phyloP scores from a whole-genome alignment of 2,329 filamentous ascomycete species.

The Diaporthe caulivora region DNA sequence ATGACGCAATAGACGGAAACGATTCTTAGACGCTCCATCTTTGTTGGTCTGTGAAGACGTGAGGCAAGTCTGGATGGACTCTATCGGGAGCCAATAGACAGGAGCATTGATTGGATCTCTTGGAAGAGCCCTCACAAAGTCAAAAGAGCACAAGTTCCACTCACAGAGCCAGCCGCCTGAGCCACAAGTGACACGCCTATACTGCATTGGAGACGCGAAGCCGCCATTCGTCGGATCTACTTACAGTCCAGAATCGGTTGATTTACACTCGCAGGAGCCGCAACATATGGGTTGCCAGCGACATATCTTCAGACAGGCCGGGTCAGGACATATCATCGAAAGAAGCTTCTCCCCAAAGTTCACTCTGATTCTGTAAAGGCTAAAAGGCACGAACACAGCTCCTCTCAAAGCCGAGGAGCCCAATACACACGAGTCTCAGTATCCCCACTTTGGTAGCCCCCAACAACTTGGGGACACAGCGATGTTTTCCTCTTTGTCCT shows the following conservation, averaged over 20 bases:
- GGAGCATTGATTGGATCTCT: neutral
- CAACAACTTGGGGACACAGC: neutral
- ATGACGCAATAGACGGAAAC: constrained; percentile 37
- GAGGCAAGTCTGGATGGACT: neutral
- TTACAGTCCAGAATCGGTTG: neutral
- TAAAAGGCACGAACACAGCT: neutral
- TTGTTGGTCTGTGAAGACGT: constrained; percentile 8
- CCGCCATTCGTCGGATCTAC: neutral
- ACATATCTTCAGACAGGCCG: neutral
- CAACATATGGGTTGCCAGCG: neutral
- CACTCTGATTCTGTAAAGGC: neutral
- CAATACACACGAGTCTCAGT: neutral
- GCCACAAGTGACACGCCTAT: neutral
- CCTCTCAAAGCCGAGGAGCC: neutral
- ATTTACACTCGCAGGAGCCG: neutral
- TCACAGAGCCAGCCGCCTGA: too few species aligned
- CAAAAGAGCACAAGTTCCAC: neutral
- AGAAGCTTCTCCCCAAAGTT: neutral
- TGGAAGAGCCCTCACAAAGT: neutral
- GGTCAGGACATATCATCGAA: neutral
- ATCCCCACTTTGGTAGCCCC: neutral
- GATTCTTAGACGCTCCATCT: constrained; percentile 34
- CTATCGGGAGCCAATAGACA: neutral
- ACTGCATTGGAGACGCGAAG: neutral
- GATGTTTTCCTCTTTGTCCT: neutral